These are phyloP conservation scores for Marasmius oreades DNA, from an alignment of 1,284 basidiomycete genomes.

Conservation along the genomic window DNA sequence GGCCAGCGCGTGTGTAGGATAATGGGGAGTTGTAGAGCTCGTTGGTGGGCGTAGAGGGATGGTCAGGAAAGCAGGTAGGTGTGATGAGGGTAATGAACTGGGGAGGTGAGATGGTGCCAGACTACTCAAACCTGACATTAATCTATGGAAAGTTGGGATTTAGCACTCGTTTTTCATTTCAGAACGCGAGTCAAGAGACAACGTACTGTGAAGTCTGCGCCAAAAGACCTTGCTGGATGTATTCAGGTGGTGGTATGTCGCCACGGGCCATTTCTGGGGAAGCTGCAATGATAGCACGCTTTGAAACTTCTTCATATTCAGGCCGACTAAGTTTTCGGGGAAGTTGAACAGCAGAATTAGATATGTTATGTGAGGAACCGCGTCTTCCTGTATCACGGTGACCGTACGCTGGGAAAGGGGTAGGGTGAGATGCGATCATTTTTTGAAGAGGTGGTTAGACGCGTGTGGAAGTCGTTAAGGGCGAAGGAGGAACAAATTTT, in stretches of 20 bases:
- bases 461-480: background rate
- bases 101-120: constrained; percentile 49
- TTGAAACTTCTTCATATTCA: constrained; percentile 47
- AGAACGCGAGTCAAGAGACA: constrained; percentile 7
- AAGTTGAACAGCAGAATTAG: constrained; percentile 41
- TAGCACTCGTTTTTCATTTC: constrained; percentile 15
- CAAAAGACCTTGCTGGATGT: constrained; percentile 51
- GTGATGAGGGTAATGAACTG: constrained; percentile 41
- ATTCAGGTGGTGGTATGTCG: constrained; percentile 41
- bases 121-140: constrained; percentile 47
- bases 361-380: constrained; percentile 16
- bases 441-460: constrained; percentile 16
- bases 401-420: constrained; percentile 32
- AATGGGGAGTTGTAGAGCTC: constrained; percentile 27
- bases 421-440: constrained; percentile 45
- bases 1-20: constrained; percentile 61
- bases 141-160: constrained; percentile 31
- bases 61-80: constrained; percentile 43
- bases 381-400: constrained; percentile 24
- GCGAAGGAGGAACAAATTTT: background rate
- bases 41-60: constrained; percentile 35
- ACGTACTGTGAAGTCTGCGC: constrained; percentile 49
- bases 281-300: constrained; percentile 46
- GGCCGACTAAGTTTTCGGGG: constrained; percentile 57
- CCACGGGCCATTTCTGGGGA: constrained; percentile 55